These are phyloP conservation scores for Solanum neorickii DNA, from an alignment of 257 asterid genomes.

Conservation along the genomic window DNA sequence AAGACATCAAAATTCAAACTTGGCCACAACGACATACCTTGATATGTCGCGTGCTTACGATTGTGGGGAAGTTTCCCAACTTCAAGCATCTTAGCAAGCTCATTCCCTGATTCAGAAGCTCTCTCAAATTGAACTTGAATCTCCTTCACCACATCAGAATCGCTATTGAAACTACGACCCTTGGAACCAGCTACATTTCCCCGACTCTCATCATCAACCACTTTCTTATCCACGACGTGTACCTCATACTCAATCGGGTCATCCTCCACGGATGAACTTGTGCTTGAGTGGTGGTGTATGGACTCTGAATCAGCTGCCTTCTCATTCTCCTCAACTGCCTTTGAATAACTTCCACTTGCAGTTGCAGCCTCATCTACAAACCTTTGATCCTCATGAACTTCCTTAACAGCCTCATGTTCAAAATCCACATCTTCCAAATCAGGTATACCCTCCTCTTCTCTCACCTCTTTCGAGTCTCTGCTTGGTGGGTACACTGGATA, in stretches of 20 bases:
- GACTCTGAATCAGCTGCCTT: conserved; percentile 34
- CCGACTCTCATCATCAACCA: conserved; percentile 46
- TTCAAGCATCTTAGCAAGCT: conserved; percentile 74
- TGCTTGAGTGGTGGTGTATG: conserved; percentile 30
- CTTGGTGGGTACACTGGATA: conserved; percentile 62
- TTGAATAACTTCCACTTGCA: conserved; percentile 4
- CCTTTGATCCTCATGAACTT: conserved; percentile 70
- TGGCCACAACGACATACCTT: conserved; percentile 34
- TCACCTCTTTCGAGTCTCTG: conserved; percentile 67
- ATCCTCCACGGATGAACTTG: conserved; percentile 34
- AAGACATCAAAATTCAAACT: neutral
- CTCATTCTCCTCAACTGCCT: conserved; percentile 17
- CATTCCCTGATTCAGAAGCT: conserved; percentile 68
- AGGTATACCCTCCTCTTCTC: conserved; percentile 99
- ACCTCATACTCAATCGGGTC: conserved; percentile 77
- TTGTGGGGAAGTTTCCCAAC: conserved; percentile 80
- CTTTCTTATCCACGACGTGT: conserved; percentile 78
- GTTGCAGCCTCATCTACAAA: conserved; percentile 38
- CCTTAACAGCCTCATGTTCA: conserved; percentile 61
- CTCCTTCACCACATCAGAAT: conserved; percentile 66
- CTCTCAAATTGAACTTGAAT: conserved; percentile 70
- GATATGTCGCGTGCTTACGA: conserved; percentile 65
- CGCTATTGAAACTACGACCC: conserved; percentile 35
- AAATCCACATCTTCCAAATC: conserved; percentile 86
- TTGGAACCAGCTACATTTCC: conserved; percentile 16